Evolutionary conservation across 2,329 filamentous ascomycete species (phyloP), one percentile per base, ranked within the genome.

Genomic region (Alternaria ventricosa): DNA sequence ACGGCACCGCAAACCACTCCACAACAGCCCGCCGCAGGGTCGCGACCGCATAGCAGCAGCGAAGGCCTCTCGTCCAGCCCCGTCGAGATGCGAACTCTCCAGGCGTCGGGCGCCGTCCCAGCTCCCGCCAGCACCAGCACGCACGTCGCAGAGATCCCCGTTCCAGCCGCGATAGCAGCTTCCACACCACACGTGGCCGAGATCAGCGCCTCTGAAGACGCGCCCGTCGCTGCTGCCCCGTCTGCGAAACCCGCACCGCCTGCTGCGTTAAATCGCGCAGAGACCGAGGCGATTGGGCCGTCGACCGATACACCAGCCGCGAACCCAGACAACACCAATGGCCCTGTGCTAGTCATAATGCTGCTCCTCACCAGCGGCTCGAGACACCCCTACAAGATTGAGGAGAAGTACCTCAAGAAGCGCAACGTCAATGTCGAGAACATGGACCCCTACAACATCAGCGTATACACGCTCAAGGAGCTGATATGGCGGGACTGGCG

Each of bases 401-500:
- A 97, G 79, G 91, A 92, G 74, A 92, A 89, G 76, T 97, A 97
- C 75, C 84, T 98, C 58, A 85, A 86, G 57, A 94, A 94, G 80
- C 88, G 93, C 63, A 92, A 91, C 71, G 92, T 97, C 57, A 87
- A 87, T 51, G 88, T 96, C 1, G 90, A 93, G 20, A 90, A 90
- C 30, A 81, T 87, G 71, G 93, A 97, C 76, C 94, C 94, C 1
- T 94, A 93, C 77, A 92, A 90, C 76, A 93, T 98, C 81, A 97
- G 92, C 70, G 91, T 97, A 55, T 97, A 97, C 78, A 97, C 93
- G 4, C 83, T 98, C 69, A 97, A 97, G 81, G 94, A 97, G 82
- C 84, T 97, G 75, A 97, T 98, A 77, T 87, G 96, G 83, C 87
- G 93, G 73, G 94, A 97, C 79, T 98, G 95, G 95, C 87, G 93